phyloP scores from a whole-genome alignment of 2,329 filamentous ascomycete genomes.

The Epichloe scottii region DNA sequence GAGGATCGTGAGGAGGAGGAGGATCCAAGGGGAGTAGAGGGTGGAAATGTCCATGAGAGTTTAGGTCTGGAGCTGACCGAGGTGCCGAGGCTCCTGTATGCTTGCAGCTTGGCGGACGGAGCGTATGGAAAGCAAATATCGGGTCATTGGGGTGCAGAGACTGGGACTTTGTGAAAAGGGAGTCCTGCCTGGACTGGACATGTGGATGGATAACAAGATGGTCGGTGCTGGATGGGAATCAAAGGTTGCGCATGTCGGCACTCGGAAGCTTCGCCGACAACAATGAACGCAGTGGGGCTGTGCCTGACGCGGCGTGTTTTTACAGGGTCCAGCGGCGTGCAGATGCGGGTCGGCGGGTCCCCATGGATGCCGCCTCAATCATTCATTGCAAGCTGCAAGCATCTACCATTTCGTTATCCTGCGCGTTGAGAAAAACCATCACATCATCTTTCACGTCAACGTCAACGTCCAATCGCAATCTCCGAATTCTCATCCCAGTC shows the following conservation, averaged over 20 bases:
- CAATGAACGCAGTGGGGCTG: neutral
- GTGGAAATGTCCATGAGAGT: slow-evolving; percentile 4
- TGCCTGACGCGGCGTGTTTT: neutral
- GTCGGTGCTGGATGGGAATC: no score
- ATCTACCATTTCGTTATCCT: no score
- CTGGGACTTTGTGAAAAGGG: neutral
- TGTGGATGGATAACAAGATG: no score
- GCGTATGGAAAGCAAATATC: neutral
- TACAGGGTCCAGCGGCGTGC: neutral
- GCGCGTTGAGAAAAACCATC: no score
- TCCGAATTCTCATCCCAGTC: neutral
- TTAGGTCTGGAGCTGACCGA: neutral
- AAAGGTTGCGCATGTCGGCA: no score
- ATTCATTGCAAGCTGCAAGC: no score
- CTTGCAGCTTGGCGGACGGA: neutral
- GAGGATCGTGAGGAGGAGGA: slow-evolving; percentile 17
- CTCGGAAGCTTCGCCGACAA: no score
- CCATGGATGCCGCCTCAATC: no score
- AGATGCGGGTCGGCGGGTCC: no score
- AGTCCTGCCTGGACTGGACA: no score
- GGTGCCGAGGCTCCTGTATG: neutral
- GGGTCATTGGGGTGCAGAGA: neutral
- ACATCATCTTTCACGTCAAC: no score
- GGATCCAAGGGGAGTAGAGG: slow-evolving; percentile 11
- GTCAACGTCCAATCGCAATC: no score